These are phyloP conservation scores for Botryosphaeria dothidea DNA, from an alignment of 2,329 filamentous ascomycete species.

Conservation along the genomic window DNA sequence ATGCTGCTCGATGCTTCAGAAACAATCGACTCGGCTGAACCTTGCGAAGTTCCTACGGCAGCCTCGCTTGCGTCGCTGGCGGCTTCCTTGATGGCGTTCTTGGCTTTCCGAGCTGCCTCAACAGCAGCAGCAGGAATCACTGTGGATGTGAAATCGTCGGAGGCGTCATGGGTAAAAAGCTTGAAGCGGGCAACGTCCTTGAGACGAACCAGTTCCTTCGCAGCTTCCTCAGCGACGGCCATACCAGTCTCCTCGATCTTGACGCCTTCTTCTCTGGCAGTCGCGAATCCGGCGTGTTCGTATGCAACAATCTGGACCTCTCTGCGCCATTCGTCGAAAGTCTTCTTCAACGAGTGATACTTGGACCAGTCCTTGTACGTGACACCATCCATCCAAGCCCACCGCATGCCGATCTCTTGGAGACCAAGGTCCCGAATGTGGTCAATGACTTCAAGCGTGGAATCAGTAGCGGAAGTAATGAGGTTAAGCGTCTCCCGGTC, in stretches of 20 bases:
- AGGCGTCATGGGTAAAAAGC: slow-evolving; percentile 70
- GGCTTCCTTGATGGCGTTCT: slow-evolving; percentile 32
- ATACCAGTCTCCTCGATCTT: slow-evolving; percentile 79
- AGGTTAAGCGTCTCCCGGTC: slow-evolving; percentile 68
- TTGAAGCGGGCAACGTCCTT: slow-evolving; percentile 88
- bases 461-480: slow-evolving; percentile 72
- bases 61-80: slow-evolving; percentile 27
- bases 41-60: slow-evolving; percentile 33
- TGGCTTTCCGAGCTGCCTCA: slow-evolving; percentile 46
- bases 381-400: slow-evolving; percentile 93
- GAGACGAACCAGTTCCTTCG: slow-evolving; percentile 74
- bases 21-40: slow-evolving; percentile 36
- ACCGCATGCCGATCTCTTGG: slow-evolving; percentile 87
- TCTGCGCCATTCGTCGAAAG: slow-evolving; percentile 80
- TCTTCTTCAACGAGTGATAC: slow-evolving; percentile 83
- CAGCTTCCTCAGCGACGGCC: slow-evolving; percentile 74
- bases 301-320: slow-evolving; percentile 78
- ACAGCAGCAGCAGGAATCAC: slow-evolving; percentile 59
- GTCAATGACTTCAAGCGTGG: slow-evolving; percentile 80
- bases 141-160: slow-evolving; percentile 76
- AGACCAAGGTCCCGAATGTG: slow-evolving; percentile 80
- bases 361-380: slow-evolving; percentile 98
- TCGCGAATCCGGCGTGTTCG: slow-evolving; percentile 68
- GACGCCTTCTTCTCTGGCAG: slow-evolving; percentile 67
- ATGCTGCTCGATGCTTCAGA: slow-evolving; percentile 30